phyloP scores from a whole-genome alignment of 1,139 yeast genomes.

The Yamadazyma pseudoaaseri region DNA sequence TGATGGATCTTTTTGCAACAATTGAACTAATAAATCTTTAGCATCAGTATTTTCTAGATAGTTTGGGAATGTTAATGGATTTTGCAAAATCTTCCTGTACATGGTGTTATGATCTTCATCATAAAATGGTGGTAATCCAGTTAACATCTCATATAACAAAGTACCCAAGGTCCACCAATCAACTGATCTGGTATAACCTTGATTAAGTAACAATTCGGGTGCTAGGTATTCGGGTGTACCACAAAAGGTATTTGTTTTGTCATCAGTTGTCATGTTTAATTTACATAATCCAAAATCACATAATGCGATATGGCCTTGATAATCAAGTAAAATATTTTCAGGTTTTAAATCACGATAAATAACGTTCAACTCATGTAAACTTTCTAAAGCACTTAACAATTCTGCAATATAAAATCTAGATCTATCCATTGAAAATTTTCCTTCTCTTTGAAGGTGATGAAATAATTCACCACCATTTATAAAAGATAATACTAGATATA shows the following conservation, averaged over 20 bases:
- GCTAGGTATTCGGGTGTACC: constrained; percentile 97
- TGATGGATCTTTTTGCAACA: constrained; percentile 83
- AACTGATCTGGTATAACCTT: constrained; percentile 92
- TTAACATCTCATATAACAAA: constrained; percentile 89
- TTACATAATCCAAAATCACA: constrained; percentile 98
- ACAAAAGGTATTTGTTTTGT: constrained; percentile 91
- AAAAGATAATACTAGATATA: constrained; percentile 85
- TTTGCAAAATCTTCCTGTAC: constrained; percentile 91
- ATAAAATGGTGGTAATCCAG: constrained; percentile 94
- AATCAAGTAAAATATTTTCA: constrained; percentile 87
- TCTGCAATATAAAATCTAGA: constrained; percentile 94
- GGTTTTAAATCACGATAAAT: constrained; percentile 95
- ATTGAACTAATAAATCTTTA: constrained; percentile 70
- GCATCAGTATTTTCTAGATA: constrained; percentile 84
- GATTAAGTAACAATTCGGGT: constrained; percentile 86
- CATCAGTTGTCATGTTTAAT: constrained; percentile 84
- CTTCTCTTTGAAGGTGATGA: constrained; percentile 90
- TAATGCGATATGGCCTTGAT: constrained; percentile 95
- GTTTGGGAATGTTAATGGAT: constrained; percentile 84
- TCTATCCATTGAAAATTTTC: constrained; percentile 84
- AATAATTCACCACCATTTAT: constrained; percentile 97
- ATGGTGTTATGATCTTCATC: constrained; percentile 92
- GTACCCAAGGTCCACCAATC: constrained; percentile 99
- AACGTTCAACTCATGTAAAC: constrained; percentile 85
- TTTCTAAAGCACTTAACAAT: constrained; percentile 86